Base-by-base conservation (phyloP, 441 rosid genomes). In the Corymbia citriodora region DNA sequence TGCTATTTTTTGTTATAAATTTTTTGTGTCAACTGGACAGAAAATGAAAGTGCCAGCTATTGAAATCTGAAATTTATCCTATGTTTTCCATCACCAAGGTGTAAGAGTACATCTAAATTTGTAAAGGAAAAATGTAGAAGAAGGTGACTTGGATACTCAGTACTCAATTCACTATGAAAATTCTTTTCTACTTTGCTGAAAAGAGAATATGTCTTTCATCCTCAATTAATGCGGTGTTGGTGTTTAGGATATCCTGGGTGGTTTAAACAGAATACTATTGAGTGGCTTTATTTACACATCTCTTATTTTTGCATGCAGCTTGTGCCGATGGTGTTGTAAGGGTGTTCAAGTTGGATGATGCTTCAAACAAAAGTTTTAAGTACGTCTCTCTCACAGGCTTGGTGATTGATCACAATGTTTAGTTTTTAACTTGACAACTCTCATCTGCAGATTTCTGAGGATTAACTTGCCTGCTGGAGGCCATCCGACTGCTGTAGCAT, bases 291-390 rank as follows among this genome's bases (percentile, higher is more conserved):
- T 53, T 45, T n/a, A 45, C 13, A 1, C 85, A 61, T n/a, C 61
- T 54, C 72, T 87, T 74, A 16, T 86, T 52, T 88, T 21, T 92
- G 50, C 79, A 70, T 92, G 93, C 97, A 98, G 99, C 96, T 91
- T 98, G 99, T 89, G 96, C 92, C 59, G 99, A 98, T 94, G 97
- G 99, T 93, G 95, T 94, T 68, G 93, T 96, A 88, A 95, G 99
- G 93, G 95, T 98, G 88, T 97, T 96, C 92, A 97, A 96, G 95
- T 93, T 98, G 95, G 99, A 97, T 89, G 97, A 98, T 92, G 99
- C 98, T 88, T 94, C 97, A 21, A 98, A 97, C 93, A 98, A 96
- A 96, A 97, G 99, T 94, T 97, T 97, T 96, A 98, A 96, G 99
- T 98, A 97, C 27, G 95, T 89, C 89, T 87, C 52, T 45, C 45